These are phyloP conservation scores for Coniosporium apollinis DNA, from an alignment of 495 filamentous ascomycete genomes.

Conservation along the genomic window DNA sequence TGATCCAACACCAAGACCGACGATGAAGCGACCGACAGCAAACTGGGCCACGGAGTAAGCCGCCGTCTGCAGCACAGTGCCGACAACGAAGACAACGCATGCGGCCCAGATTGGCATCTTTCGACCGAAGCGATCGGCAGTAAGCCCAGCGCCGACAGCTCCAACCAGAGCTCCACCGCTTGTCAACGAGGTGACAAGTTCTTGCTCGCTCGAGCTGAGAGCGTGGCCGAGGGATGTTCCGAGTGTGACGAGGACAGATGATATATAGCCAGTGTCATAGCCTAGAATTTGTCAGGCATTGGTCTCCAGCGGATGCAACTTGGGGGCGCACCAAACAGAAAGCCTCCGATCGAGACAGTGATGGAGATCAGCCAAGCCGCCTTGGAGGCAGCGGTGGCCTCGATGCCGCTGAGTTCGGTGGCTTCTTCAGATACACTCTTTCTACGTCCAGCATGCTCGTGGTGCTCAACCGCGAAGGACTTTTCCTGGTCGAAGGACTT, in stretches of 20 bases:
- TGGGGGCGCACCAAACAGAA: slow-evolving; percentile 2
- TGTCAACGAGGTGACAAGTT: slow-evolving; percentile 6
- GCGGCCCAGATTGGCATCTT: slow-evolving; percentile 5
- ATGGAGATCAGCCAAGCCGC: slow-evolving; percentile 6
- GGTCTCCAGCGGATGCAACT: background rate
- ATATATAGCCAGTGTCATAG: slow-evolving; percentile 7
- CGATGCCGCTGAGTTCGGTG: slow-evolving; percentile 4
- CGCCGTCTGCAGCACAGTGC: slow-evolving; percentile 6
- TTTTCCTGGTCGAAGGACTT: too few species aligned
- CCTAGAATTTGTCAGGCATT: background rate
- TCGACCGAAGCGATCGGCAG: slow-evolving; percentile 4
- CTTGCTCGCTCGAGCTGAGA: slow-evolving; percentile 3
- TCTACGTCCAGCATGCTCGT: too few species aligned
- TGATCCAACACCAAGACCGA: slow-evolving; percentile 5
- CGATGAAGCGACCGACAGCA: slow-evolving; percentile 6
- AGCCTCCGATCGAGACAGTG: slow-evolving; percentile 4
- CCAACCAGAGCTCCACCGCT: slow-evolving; percentile 6
- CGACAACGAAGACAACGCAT: slow-evolving; percentile 5
- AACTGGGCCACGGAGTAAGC: slow-evolving; percentile 5
- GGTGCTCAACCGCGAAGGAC: too few species aligned
- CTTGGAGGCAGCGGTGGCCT: slow-evolving; percentile 5
- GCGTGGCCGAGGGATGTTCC: slow-evolving; percentile 2
- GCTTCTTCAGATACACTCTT: slow-evolving; percentile 1
- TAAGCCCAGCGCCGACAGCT: slow-evolving; percentile 5
- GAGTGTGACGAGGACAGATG: slow-evolving; percentile 4